phyloP scores from a whole-genome alignment of 495 filamentous ascomycete genomes.

The Xylaria castorea region DNA sequence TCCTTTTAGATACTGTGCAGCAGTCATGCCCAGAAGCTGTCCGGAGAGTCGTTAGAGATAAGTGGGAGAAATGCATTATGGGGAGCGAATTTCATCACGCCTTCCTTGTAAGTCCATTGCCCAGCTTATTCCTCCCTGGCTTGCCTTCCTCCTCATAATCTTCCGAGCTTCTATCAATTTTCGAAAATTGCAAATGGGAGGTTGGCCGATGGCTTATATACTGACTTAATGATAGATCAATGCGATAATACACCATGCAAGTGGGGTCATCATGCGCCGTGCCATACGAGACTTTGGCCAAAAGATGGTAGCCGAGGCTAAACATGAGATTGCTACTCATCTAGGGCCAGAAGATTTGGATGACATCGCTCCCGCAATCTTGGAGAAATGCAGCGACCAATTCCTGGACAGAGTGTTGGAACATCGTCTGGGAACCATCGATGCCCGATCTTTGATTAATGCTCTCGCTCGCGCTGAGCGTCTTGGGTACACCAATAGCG shows the following conservation, averaged over 20 bases:
- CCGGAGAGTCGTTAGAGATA: conserved; percentile 51
- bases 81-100: conserved; percentile 59
- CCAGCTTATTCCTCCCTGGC: background rate
- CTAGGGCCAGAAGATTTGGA: conserved; percentile 46
- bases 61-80: conserved; percentile 58
- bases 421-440: conserved; percentile 54
- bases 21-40: conserved; percentile 53
- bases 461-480: conserved; percentile 57
- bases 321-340: conserved; percentile 48
- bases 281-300: conserved; percentile 53
- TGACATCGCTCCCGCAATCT: conserved; percentile 46
- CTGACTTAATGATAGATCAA: conserved; percentile 47
- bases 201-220: background rate
- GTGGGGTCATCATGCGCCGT: conserved; percentile 45
- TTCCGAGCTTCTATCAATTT: background rate
- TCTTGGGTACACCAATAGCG: conserved; percentile 54
- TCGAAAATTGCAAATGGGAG: background rate
- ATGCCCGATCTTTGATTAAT: conserved; percentile 55
- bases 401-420: conserved; percentile 57
- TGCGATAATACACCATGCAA: conserved; percentile 52
- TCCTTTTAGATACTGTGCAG: conserved; percentile 51
- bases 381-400: conserved; percentile 49
- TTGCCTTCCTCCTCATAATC: background rate
- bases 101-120: conserved; percentile 51
- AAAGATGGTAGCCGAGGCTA: conserved; percentile 52